Conservation (phyloP, 2,329 filamentous ascomycete genomes). For the Apiospora hydei region DNA sequence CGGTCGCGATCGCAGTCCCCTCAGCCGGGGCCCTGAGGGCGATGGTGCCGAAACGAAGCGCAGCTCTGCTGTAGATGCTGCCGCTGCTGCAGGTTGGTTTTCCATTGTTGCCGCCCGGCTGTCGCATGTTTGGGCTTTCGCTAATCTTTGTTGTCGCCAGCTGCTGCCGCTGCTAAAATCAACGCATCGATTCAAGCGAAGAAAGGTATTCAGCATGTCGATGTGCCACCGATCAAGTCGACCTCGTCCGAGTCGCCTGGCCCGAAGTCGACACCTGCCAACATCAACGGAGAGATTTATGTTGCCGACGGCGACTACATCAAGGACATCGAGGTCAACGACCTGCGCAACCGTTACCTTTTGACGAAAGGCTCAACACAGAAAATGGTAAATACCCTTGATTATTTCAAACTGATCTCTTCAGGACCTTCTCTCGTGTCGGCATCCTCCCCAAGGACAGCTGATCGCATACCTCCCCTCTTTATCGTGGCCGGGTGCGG, state of each 20-base stretch:
- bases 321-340: slow-evolving; percentile 98
- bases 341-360: slow-evolving; percentile 94
- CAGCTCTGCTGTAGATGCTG: slow-evolving; percentile 69
- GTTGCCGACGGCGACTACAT: slow-evolving; percentile 97
- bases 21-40: slow-evolving; percentile 54
- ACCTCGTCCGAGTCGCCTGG: slow-evolving; percentile 55
- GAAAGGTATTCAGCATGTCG: slow-evolving; percentile 89
- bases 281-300: slow-evolving; percentile 87
- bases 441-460: slow-evolving; percentile 38
- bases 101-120: slow-evolving; percentile 2
- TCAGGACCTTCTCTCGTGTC: slow-evolving; percentile 47
- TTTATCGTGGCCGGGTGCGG: slow-evolving; percentile 57
- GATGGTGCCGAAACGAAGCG: slow-evolving; percentile 45
- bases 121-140: slow-evolving; percentile 27
- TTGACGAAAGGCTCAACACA: slow-evolving; percentile 97
- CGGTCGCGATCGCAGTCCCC: slow-evolving; percentile 81
- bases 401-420: slow-evolving; percentile 70
- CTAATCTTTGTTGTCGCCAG: slow-evolving; percentile 49
- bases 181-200: slow-evolving; percentile 85
- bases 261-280: slow-evolving; percentile 49
- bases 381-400: slow-evolving; percentile 95
- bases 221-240: slow-evolving; percentile 81
- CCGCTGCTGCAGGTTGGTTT: slow-evolving; percentile 76
- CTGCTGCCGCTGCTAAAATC: slow-evolving; percentile 88
- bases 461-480: slow-evolving; percentile 41